Percentiles rank a stretch among this genome's conserved stretches.
Evolutionary conservation across 768 basidiomycete genomes (phyloP).

Genomic region (Amanita pallidorosea): DNA sequence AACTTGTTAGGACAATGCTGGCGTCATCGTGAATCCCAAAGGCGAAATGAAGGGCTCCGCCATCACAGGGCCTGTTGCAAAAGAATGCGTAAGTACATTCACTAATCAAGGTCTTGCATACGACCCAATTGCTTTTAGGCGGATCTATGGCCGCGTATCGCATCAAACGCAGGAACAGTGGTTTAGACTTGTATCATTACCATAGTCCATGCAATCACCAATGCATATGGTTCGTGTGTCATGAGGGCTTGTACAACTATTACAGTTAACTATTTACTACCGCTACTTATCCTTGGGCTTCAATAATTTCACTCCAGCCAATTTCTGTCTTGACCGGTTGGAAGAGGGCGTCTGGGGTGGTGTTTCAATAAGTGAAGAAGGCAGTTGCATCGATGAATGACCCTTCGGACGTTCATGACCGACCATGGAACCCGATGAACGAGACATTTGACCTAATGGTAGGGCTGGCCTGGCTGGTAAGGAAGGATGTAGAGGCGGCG

Average conservation of each 20-base stretch:
- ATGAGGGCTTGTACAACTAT: background rate
- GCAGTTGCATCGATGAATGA: constrained; percentile 10
- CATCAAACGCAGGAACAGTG: constrained; percentile 97
- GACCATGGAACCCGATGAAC: constrained; percentile 5
- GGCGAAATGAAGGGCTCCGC: constrained; percentile 99
- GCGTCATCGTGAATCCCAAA: constrained; percentile 97
- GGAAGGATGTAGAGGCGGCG: constrained; percentile 21
- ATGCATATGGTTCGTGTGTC: background rate
- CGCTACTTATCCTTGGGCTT: constrained; percentile 10
- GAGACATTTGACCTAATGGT: constrained; percentile 11
- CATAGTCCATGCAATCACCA: background rate
- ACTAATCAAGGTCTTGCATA: background rate
- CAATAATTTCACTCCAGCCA: constrained; percentile 8
- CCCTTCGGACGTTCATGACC: constrained; percentile 3
- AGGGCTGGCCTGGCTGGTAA: constrained; percentile 34
- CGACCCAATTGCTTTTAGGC: constrained; percentile 37
- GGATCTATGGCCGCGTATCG: constrained; percentile 99
- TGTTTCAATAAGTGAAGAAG: constrained; percentile 12
- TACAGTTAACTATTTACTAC: background rate
- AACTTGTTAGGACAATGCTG: constrained; percentile 69
- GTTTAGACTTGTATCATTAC: constrained; percentile 43
- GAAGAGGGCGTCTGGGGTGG: constrained; percentile 2
- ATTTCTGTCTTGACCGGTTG: constrained; percentile 7
- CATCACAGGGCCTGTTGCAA: constrained; percentile 95
- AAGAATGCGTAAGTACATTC: constrained; percentile 81